phyloP scores from a whole-genome alignment of 139 green algal genomes.

The Dunaliella primolecta region DNA sequence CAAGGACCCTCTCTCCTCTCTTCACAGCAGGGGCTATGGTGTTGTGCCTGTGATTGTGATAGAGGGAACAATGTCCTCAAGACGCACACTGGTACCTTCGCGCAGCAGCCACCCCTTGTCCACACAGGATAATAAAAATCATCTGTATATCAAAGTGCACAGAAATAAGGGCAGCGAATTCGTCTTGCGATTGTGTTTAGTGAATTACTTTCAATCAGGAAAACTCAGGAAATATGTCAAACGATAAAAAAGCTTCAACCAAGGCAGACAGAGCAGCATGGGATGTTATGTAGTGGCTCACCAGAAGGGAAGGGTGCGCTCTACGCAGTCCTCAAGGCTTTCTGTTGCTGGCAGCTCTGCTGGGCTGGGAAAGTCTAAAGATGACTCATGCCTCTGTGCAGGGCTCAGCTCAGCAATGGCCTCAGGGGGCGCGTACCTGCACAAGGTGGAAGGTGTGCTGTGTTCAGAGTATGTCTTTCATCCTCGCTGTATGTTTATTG shows the following conservation, averaged over 20 bases:
- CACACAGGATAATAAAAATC: too few species aligned
- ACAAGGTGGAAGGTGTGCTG: too few species aligned
- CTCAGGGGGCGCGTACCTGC: too few species aligned
- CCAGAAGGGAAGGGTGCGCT: conserved; percentile 30
- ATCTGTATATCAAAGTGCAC: not conserved
- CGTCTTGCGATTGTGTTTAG: not conserved
- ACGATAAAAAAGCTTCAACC: not conserved
- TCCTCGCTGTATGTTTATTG: too few species aligned
- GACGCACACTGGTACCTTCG: not conserved
- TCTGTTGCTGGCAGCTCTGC: conserved; percentile 23
- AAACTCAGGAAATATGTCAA: too few species aligned
- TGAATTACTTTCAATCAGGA: not conserved
- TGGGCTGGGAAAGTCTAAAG: not conserved
- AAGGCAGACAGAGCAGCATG: not conserved
- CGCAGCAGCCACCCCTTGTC: not conserved
- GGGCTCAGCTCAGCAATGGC: too few species aligned
- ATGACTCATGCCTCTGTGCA: too few species aligned
- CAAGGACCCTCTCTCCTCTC: conserved; percentile 13
- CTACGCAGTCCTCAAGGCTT: conserved; percentile 31
- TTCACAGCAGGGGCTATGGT: conserved; percentile 25
- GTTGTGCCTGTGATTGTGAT: conserved; percentile 12
- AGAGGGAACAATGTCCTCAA: not conserved
- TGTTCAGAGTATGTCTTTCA: too few species aligned
- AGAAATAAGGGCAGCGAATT: not conserved
- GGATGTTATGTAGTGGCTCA: too few species aligned